Evolutionary conservation across 2,329 filamentous ascomycete genomes (phyloP), one percentile per base, ranked within the genome.

Genomic region (Rhexocercosporidium sp.): DNA sequence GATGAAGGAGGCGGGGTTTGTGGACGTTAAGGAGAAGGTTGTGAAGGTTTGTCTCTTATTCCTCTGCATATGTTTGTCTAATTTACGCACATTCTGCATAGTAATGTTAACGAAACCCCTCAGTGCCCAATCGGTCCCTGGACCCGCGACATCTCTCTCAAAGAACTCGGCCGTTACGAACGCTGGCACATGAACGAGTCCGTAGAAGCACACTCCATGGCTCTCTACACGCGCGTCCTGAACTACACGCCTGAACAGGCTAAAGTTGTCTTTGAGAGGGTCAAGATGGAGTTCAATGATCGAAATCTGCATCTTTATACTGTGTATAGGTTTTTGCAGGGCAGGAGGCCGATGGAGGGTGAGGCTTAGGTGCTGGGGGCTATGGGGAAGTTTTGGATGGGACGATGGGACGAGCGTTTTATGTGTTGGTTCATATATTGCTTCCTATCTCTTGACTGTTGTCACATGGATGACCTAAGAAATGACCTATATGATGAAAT

Each of bases 1-100:
- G 65, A 77, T 80, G 47, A 65, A 69, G 27, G 70, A 76, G 22
- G 78, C 78, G 7, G 82, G 82, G 3, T 83, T 83, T 69, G 76
- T 77, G 5, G 77, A 82, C 66, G 78, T 83, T 5, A 14, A 65
- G 20, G 67, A 71, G 47, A 60, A 65, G 41, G 34, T 68, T 18
- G 57, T 67, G 31, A 68, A 69, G 47, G 67, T 69, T 5, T 25
- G 46, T 54, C 44, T 37, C 56, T 59, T n/a, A 46, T 4, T 56
- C 20, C 25, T 54, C 29, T 53, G 39, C 46, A 34, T 46, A 7
- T n/a, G 22, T 25, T 57, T 57, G 1, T 14, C 9, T 44, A n/a
- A n/a, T n/a, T n/a, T n/a, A n/a, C n/a, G n/a, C n/a, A n/a, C n/a
- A n/a, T n/a, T n/a, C n/a, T 46, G 1, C 16, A 29, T 18, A 12